Percentiles rank a stretch among this genome's conserved stretches.
These are phyloP conservation scores for Rhizopogon vulgaris DNA, from an alignment of 768 basidiomycete species.

Conservation along the genomic window DNA sequence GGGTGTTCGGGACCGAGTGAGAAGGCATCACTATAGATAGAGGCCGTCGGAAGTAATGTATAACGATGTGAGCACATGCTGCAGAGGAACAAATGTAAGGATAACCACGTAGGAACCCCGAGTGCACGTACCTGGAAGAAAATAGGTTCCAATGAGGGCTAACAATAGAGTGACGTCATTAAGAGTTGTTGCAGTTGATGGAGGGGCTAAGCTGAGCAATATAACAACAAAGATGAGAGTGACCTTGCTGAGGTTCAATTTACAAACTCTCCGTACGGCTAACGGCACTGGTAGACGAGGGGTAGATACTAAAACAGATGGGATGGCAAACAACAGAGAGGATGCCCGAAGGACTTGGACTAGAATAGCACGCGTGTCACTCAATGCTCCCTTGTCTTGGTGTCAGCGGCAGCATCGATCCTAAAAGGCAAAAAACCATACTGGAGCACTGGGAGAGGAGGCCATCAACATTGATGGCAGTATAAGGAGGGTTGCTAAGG, in stretches of 20 bases:
- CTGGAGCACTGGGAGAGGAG: constrained; percentile 36
- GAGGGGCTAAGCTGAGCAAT: constrained; percentile 40
- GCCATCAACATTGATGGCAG: constrained; percentile 55
- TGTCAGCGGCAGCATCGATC: constrained; percentile 10
- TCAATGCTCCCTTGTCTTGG: constrained; percentile 5
- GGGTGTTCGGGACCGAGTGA: constrained; percentile 14
- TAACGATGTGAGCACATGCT: constrained; percentile 73
- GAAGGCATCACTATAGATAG: constrained; percentile 77
- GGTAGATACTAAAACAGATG: constrained; percentile 50
- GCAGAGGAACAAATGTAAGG: constrained; percentile 1
- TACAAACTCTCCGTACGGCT: constrained; percentile 30
- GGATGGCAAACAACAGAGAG: constrained; percentile 54
- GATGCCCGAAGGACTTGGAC: constrained; percentile 36
- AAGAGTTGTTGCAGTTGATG: constrained; percentile 30
- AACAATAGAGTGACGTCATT: constrained; percentile 45
- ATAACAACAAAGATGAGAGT: constrained; percentile 37
- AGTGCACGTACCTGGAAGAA: constrained; percentile 47
- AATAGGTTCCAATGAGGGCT: constrained; percentile 51
- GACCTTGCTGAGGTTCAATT: constrained; percentile 41
- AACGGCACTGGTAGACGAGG: constrained; percentile 47
- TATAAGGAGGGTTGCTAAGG: constrained; percentile 42
- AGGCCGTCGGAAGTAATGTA: constrained; percentile 81
- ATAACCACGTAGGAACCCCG: neutral
- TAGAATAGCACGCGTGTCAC: constrained; percentile 3
- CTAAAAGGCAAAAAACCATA: constrained; percentile 26